These are phyloP conservation scores for Lentinula novae-zelandiae DNA, from an alignment of 1,284 basidiomycete species.

Conservation along the genomic window DNA sequence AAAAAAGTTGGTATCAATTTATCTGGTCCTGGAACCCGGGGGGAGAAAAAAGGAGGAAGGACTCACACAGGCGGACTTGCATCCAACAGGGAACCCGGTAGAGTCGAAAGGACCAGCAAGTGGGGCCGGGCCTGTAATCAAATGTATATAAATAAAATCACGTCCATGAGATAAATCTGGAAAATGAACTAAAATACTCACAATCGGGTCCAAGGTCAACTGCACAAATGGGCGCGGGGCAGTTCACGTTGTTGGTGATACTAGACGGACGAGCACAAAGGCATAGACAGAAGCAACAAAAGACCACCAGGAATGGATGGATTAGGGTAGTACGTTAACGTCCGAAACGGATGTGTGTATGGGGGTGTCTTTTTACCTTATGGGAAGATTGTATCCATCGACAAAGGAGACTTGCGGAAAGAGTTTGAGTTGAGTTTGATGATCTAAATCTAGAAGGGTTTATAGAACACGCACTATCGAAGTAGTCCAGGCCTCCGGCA, in stretches of 20 bases:
- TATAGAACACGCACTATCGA: slow-evolving; percentile 31
- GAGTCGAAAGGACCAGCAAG: slow-evolving; percentile 54
- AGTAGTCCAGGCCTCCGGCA: slow-evolving; percentile 33
- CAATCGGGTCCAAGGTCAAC: slow-evolving; percentile 34
- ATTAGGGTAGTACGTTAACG: too few relatives aligned
- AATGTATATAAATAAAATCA: background rate
- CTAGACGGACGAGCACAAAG: slow-evolving; percentile 2
- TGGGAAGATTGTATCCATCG: slow-evolving; percentile 56
- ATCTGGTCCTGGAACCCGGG: too few relatives aligned
- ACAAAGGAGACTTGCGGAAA: slow-evolving; percentile 37
- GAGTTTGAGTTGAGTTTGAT: background rate
- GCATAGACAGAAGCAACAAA: too few relatives aligned
- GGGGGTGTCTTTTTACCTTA: slow-evolving; percentile 18
- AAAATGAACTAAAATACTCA: background rate
- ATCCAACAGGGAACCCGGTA: slow-evolving; percentile 53
- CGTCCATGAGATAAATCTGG: background rate
- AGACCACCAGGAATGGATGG: too few relatives aligned
- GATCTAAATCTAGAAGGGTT: background rate
- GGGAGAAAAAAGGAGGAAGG: background rate
- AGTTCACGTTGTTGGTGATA: slow-evolving; percentile 38
- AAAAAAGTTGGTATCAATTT: background rate
- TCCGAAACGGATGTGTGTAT: too few relatives aligned
- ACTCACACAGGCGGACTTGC: slow-evolving; percentile 50
- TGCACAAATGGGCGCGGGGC: slow-evolving; percentile 35
- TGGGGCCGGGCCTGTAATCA: slow-evolving; percentile 39